Evolutionary conservation across 2,329 filamentous ascomycete genomes (phyloP), one percentile per base, ranked within the genome.

Genomic region (Catunica adiposa): DNA sequence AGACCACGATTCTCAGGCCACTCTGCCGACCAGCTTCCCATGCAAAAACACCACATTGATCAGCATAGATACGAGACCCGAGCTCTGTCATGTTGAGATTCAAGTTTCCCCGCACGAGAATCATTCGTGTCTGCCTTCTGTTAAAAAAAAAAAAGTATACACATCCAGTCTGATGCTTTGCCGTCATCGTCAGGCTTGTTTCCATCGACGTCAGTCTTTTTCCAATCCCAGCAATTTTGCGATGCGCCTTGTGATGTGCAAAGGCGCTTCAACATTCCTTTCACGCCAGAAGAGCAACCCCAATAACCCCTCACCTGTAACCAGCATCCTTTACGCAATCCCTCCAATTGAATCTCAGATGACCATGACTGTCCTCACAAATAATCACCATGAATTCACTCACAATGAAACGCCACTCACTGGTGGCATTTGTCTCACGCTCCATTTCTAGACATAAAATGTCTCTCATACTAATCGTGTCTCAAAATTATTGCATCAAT

Each of bases 251-350:
- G 14, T 47, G 25, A 31, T 26, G 26, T 23, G 42, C 23, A 34
- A 37, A 37, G 34, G 56, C 56, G 56, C 56, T 58, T 58, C 46
- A 55, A 58, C 56, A 58, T 58, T 55, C 56, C 56, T 29, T 58
- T 58, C 56, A 54, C 56, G 56, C 52, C 52, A 58, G 52, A 53
- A 23, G 37, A 57, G 55, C 51, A 57, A 57, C 14, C 26, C n/a
- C 20, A 44, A 31, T 38, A 53, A 50, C 55, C 55, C 50, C 48
- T 57, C 55, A 44, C 40, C 15, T 44, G 20, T 44, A 7, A 11
- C 40, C 38, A 48, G 50, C 46, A 47, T 56, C 51, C 54, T 34
- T n/a, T 17, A 53, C 23, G 8, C 23, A n/a, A 29, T 31, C 38
- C 11, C 40, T 44, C 20, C 40, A 44, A 44, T 44, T 44, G 40